Conservation (phyloP, 2,329 filamentous ascomycete genomes). For the Niveomyces coronatus region DNA sequence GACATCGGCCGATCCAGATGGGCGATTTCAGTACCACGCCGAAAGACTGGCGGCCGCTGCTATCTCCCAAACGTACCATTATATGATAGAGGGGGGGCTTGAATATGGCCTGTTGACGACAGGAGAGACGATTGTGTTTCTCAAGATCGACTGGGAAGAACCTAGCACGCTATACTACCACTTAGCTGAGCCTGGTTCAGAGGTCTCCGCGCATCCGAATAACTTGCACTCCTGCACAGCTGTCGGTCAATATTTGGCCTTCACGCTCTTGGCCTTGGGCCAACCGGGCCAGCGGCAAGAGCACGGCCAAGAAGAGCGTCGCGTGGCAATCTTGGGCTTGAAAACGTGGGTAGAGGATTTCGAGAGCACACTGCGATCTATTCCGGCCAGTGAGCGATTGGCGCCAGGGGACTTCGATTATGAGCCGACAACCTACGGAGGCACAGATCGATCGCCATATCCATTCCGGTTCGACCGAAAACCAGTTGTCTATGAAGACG, state of each 20-base stretch:
- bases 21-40: constrained; percentile 24
- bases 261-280: constrained; percentile 6
- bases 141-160: constrained; percentile 23
- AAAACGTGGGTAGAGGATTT: constrained; percentile 17
- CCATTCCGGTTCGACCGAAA: not conserved
- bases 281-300: constrained; percentile 1
- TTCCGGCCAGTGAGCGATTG: constrained; percentile 13
- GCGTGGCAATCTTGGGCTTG: constrained; percentile 6
- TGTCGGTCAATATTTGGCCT: constrained; percentile 8
- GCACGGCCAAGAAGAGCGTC: constrained; percentile 14
- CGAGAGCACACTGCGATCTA: constrained; percentile 14
- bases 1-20: constrained; percentile 17
- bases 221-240: not conserved
- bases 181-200: constrained; percentile 1
- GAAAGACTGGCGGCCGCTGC: constrained; percentile 29
- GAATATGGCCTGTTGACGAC: constrained; percentile 33
- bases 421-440: constrained; percentile 13
- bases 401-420: constrained; percentile 11
- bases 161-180: constrained; percentile 8
- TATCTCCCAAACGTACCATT: constrained; percentile 37
- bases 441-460: constrained; percentile 13
- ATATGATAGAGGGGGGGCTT: constrained; percentile 37
- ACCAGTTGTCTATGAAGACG: not conserved
- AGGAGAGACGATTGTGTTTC: constrained; percentile 32
- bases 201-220: constrained; percentile 1